Evolutionary conservation across 257 asterid species (phyloP).

Genomic region (Solanum sitiens): DNA sequence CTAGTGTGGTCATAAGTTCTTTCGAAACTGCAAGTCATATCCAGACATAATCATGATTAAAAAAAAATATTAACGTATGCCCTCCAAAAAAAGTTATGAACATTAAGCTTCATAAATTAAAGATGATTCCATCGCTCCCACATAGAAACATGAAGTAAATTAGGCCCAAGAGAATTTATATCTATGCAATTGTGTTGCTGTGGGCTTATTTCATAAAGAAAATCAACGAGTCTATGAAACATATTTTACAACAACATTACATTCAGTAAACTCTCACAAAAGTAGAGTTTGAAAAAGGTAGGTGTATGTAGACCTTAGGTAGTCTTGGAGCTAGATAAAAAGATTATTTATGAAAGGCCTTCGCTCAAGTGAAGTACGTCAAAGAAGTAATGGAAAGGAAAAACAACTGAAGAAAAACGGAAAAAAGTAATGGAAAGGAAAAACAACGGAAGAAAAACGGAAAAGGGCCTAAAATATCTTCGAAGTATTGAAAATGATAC

Average conservation of each 20-base stretch:
- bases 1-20: neutral
- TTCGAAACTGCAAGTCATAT: neutral
- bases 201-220: neutral
- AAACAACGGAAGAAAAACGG: neutral
- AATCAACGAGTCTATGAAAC: neutral
- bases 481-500: no score
- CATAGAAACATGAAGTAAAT: neutral
- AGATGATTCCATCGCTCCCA: neutral
- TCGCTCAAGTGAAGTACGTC: neutral
- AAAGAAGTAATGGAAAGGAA: accelerated
- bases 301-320: neutral
- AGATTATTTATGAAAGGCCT: accelerated
- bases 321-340: neutral
- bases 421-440: neutral
- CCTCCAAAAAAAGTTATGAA: neutral
- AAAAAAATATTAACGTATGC: neutral
- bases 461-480: no score
- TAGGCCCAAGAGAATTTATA: neutral
- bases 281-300: no score
- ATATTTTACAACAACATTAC: neutral
- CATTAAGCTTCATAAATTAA: neutral
- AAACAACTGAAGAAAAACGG: neutral
- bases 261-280: neutral
- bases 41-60: neutral
- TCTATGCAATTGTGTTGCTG: neutral